Conservation (phyloP, 345 rosid species). For the Brassica napus region DNA sequence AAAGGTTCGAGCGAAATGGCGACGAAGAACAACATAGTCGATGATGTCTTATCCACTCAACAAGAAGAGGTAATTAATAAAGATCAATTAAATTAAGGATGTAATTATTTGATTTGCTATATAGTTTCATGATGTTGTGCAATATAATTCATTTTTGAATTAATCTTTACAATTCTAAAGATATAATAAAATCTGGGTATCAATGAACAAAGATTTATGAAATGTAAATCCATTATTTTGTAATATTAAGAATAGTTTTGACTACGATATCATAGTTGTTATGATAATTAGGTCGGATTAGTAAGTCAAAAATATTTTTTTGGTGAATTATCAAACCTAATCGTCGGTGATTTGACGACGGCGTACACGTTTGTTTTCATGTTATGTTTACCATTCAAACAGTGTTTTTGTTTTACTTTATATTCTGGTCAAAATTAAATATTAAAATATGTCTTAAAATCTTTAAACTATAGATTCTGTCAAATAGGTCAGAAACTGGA, state of each 20-base stretch:
- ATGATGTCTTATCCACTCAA: slow-evolving; percentile 43
- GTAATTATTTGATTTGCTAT: neutral
- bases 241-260: slow-evolving; percentile 5
- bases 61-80: slow-evolving; percentile 45
- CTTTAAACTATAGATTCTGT: neutral
- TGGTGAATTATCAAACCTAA: slow-evolving; percentile 26
- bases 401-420: slow-evolving; percentile 3
- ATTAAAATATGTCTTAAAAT: neutral
- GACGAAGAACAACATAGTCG: slow-evolving; percentile 54
- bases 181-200: neutral
- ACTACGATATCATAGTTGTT: neutral
- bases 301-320: slow-evolving; percentile 20
- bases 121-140: neutral
- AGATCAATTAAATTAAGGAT: neutral
- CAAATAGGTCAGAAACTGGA: neutral
- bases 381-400: neutral
- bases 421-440: neutral
- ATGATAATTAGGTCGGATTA: slow-evolving; percentile 7
- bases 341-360: slow-evolving; percentile 20
- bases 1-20: slow-evolving; percentile 31
- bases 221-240: neutral
- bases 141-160: neutral
- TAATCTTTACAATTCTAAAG: neutral
- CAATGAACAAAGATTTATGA: neutral
- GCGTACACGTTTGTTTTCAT: slow-evolving; percentile 31